These are phyloP conservation scores for Cytidiella melzeri DNA, from an alignment of 768 basidiomycete species.

Conservation along the genomic window DNA sequence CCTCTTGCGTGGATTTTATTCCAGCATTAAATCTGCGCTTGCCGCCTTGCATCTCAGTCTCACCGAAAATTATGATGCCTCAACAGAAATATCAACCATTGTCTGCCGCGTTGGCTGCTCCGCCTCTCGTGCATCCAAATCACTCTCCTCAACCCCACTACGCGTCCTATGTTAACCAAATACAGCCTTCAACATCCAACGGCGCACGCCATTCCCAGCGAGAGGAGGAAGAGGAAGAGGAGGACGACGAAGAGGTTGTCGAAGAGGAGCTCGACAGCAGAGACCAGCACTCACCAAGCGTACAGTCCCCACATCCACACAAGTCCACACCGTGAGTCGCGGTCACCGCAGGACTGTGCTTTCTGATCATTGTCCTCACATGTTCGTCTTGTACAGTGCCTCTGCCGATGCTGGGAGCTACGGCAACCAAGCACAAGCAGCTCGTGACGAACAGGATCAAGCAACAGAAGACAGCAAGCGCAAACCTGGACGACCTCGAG, in stretches of 20 bases:
- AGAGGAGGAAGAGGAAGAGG: slow-evolving; percentile 65
- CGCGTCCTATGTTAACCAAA: slow-evolving; percentile 21
- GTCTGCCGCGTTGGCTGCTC: slow-evolving; percentile 72
- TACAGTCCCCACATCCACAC: slow-evolving; percentile 21
- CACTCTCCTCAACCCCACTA: slow-evolving; percentile 23
- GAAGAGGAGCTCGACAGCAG: slow-evolving; percentile 55
- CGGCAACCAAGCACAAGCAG: slow-evolving; percentile 22
- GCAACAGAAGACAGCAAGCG: slow-evolving; percentile 38
- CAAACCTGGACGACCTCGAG: slow-evolving; percentile 72
- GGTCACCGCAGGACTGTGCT: slow-evolving; percentile 13
- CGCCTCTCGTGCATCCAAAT: slow-evolving; percentile 32
- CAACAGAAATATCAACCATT: slow-evolving; percentile 78
- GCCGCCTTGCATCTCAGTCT: slow-evolving; percentile 8
- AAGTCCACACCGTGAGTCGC: slow-evolving; percentile 26
- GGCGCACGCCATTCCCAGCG: slow-evolving; percentile 15
- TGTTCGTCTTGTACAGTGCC: slow-evolving; percentile 15
- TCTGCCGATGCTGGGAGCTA: slow-evolving; percentile 19
- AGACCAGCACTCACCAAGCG: slow-evolving; percentile 27
- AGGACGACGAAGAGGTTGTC: slow-evolving; percentile 68
- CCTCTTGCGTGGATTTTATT: slow-evolving; percentile 9
- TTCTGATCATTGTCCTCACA: slow-evolving; percentile 10
- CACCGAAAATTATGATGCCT: slow-evolving; percentile 37
- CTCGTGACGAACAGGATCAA: slow-evolving; percentile 22
- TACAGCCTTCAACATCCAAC: slow-evolving; percentile 16
- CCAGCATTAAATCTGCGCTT: slow-evolving; percentile 6